A percentile compares a stretch with the other conserved stretches of the same genome.
Evolutionary conservation across 2,329 filamentous ascomycete species (phyloP).

Genomic region (Hysterium pulicare): DNA sequence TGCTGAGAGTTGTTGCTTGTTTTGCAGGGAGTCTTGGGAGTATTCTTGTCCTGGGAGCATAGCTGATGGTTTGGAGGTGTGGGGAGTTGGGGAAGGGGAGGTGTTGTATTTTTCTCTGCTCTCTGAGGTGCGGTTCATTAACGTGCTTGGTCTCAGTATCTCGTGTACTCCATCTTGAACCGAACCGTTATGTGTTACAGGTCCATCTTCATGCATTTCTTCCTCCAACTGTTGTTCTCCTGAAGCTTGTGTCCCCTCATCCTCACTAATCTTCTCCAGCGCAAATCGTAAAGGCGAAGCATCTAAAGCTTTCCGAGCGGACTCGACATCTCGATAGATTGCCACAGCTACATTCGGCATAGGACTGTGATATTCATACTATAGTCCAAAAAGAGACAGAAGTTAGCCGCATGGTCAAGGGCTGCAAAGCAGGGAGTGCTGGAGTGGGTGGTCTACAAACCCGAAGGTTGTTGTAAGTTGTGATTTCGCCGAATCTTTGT

Average conservation of each 20-base stretch:
- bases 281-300: constrained; percentile 47
- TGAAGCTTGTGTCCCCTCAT: constrained; percentile 6
- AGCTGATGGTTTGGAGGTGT: background rate
- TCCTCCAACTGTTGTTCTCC: background rate
- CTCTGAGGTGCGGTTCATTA: constrained; percentile 10
- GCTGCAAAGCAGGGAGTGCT: too few relatives aligned
- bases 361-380: constrained; percentile 44
- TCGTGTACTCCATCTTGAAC: constrained; percentile 24
- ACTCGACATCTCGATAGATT: constrained; percentile 43
- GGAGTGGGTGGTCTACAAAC: constrained; percentile 18
- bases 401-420: background rate
- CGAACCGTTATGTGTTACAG: constrained; percentile 4
- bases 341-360: constrained; percentile 45
- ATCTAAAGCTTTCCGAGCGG: constrained; percentile 41
- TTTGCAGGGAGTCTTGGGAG: background rate
- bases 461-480: constrained; percentile 45
- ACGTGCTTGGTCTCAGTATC: constrained; percentile 25
- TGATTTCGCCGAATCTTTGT: constrained; percentile 49
- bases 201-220: constrained; percentile 13
- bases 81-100: constrained; percentile 3
- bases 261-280: constrained; percentile 31
- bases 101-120: constrained; percentile 1
- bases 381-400: background rate
- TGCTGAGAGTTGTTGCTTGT: constrained; percentile 6
- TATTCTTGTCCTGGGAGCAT: constrained; percentile 1